Conservation (phyloP, 2,329 filamentous ascomycete genomes). For the Neonectria coccinea region DNA sequence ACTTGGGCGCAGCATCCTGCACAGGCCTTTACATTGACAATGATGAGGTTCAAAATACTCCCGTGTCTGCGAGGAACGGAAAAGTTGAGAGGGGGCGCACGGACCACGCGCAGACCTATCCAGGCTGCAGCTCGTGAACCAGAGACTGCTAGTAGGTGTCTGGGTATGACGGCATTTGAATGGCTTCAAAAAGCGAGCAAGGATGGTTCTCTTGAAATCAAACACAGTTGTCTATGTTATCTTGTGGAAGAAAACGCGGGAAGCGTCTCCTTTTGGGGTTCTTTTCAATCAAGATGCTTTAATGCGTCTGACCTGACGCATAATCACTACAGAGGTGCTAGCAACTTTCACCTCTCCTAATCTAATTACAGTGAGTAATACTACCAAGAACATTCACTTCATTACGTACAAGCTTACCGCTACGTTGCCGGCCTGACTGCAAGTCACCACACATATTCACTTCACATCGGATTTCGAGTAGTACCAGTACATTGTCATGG, state of each 20-base stretch:
- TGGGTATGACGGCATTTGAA: too few species aligned
- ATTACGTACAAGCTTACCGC: background rate
- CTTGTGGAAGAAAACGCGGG: background rate
- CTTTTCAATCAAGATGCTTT: background rate
- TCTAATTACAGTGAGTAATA: background rate
- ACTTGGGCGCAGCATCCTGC: constrained; percentile 48
- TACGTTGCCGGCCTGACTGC: background rate
- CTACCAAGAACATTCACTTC: background rate
- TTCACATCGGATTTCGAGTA: background rate
- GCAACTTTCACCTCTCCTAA: background rate
- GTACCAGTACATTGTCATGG: background rate
- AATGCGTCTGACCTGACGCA: background rate
- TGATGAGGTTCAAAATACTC: constrained; percentile 39
- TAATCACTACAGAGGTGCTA: too few species aligned
- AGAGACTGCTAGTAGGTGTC: too few species aligned
- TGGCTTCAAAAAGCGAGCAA: too few species aligned
- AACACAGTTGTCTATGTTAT: background rate
- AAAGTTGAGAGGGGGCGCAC: constrained; percentile 39
- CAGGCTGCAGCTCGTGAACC: background rate
- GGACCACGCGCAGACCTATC: constrained; percentile 27
- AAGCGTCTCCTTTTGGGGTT: background rate
- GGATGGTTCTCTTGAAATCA: background rate
- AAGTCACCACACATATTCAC: background rate
- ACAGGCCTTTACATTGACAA: constrained; percentile 37
- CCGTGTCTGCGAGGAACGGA: constrained; percentile 25